These are phyloP conservation scores for Coniella vitis DNA, from an alignment of 2,329 filamentous ascomycete genomes.

Conservation along the genomic window DNA sequence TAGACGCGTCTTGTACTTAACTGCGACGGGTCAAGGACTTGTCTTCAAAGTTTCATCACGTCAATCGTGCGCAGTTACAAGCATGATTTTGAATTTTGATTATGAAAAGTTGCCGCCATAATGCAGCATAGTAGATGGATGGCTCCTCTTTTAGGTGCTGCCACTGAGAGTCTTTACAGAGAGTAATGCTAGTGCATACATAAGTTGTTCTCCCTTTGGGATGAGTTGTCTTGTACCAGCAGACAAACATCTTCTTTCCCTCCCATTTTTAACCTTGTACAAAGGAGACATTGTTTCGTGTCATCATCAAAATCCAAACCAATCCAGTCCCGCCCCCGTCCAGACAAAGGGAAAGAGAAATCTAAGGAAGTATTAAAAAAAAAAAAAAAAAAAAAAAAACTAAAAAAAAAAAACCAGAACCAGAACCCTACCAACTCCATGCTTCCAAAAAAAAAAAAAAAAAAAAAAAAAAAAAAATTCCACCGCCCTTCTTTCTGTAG, in stretches of 20 bases:
- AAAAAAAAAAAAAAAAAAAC: background rate
- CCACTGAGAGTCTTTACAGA: no score
- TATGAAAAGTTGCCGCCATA: no score
- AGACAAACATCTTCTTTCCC: background rate
- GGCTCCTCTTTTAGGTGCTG: no score
- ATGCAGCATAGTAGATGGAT: no score
- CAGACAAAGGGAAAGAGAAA: background rate
- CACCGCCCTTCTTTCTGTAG: background rate
- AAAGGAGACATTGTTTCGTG: slow-evolving; percentile 6
- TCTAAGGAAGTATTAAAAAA: slow-evolving; percentile 1
- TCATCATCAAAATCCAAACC: background rate
- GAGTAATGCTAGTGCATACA: background rate
- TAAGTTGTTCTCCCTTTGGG: background rate
- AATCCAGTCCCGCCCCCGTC: background rate
- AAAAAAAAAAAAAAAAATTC: background rate
- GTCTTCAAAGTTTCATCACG: no score
- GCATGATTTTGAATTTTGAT: no score
- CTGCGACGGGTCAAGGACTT: no score
- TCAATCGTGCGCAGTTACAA: no score
- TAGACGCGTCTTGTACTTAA: no score
- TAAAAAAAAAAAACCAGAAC: no score
- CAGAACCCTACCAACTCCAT: no score
- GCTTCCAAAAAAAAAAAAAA: background rate
- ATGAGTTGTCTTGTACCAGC: background rate
- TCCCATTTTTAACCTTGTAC: background rate